These are phyloP conservation scores for Perilla frutescens DNA, from an alignment of 257 asterid species.

Conservation along the genomic window DNA sequence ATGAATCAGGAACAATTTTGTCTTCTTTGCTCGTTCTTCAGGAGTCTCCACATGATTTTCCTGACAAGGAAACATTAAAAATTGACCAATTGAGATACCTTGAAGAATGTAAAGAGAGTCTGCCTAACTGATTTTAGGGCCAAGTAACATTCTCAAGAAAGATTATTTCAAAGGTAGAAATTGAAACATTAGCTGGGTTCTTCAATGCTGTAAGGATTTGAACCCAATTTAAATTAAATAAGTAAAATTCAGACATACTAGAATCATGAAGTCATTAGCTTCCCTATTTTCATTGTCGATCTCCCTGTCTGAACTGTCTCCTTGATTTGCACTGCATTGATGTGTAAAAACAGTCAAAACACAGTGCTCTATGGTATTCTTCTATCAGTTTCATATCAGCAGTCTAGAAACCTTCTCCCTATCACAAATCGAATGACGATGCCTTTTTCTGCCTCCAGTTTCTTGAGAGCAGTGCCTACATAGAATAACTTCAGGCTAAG, in stretches of 20 bases:
- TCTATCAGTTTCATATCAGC: slow-evolving; percentile 38
- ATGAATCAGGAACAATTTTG: slow-evolving; percentile 65
- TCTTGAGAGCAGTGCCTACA: slow-evolving; percentile 67
- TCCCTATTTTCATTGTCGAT: slow-evolving; percentile 69
- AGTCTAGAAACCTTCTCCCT: slow-evolving; percentile 70
- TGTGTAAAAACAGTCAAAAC: slow-evolving; percentile 47
- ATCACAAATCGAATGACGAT: slow-evolving; percentile 80
- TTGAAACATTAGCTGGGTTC: background rate
- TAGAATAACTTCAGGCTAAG: slow-evolving; percentile 32
- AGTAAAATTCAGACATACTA: slow-evolving; percentile 59
- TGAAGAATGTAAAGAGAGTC: slow-evolving; percentile 20
- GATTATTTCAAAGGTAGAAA: slow-evolving; percentile 16
- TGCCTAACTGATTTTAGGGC: too few relatives aligned
- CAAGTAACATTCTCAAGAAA: slow-evolving; percentile 23
- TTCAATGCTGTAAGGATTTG: background rate
- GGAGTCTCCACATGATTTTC: slow-evolving; percentile 73
- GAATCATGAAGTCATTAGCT: slow-evolving; percentile 73
- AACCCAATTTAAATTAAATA: slow-evolving; percentile 27
- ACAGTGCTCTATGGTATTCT: slow-evolving; percentile 33
- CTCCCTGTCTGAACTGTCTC: slow-evolving; percentile 74
- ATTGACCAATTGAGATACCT: slow-evolving; percentile 1
- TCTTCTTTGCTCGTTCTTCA: slow-evolving; percentile 65
- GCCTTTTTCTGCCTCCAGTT: slow-evolving; percentile 78
- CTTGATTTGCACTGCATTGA: slow-evolving; percentile 69
- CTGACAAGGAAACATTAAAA: slow-evolving; percentile 45